Conservation (phyloP, 2,329 filamentous ascomycete genomes). For the Sphaerulina musiva region DNA sequence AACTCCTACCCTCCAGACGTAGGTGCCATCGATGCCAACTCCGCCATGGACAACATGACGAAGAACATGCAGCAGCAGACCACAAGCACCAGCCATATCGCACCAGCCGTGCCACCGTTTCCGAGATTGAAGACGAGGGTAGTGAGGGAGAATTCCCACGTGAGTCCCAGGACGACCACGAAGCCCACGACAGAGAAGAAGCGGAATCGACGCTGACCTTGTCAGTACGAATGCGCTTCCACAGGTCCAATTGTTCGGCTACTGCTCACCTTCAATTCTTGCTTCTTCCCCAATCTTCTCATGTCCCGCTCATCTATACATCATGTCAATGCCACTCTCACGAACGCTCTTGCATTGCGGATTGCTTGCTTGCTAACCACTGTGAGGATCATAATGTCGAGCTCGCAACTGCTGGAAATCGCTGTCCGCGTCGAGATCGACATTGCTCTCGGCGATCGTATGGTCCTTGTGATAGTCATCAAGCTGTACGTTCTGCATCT, state of each 20-base stretch:
- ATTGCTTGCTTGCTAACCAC: conserved; percentile 12
- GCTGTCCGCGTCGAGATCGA: conserved; percentile 14
- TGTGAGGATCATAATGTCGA: conserved; percentile 21
- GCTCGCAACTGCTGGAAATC: conserved; percentile 18
- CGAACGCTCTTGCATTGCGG: neutral
- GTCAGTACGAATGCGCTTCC: neutral
- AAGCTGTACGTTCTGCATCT: conserved; percentile 16
- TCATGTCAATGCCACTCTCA: neutral
- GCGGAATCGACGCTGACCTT: conserved; percentile 24
- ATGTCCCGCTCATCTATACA: conserved; percentile 21
- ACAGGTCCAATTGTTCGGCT: neutral
- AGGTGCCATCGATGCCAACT: conserved; percentile 51
- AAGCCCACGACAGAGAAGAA: conserved; percentile 29
- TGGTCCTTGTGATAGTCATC: conserved; percentile 15
- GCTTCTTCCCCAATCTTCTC: conserved; percentile 23
- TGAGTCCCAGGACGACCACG: conserved; percentile 25
- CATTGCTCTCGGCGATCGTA: conserved; percentile 11
- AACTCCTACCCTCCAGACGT: conserved; percentile 48
- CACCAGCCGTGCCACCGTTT: conserved; percentile 49
- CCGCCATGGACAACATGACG: conserved; percentile 41
- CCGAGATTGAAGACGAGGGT: conserved; percentile 23
- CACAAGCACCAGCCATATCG: conserved; percentile 44
- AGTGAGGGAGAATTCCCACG: conserved; percentile 25
- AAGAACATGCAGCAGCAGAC: conserved; percentile 24
- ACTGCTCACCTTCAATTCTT: conserved; percentile 19